A percentile compares a stretch with the other conserved stretches of the same genome.
Evolutionary conservation across 1,284 basidiomycete species (phyloP).

Genomic region (Pholiota adiposa): DNA sequence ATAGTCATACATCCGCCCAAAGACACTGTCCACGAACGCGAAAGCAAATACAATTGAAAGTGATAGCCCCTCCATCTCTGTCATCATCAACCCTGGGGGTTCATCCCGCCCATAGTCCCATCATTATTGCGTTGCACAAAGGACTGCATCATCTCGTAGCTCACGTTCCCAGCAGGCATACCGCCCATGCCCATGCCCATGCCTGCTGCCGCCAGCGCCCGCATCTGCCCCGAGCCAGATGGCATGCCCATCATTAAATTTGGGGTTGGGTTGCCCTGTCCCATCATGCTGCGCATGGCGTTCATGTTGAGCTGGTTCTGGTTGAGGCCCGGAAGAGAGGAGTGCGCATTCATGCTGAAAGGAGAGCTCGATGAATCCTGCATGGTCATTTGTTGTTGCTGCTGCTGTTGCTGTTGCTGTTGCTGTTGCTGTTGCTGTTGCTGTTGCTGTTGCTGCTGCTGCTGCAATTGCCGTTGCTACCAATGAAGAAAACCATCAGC

Average conservation of each 20-base stretch:
- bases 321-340: neutral
- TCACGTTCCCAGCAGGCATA: slow-evolving; percentile 33
- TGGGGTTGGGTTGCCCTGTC: neutral
- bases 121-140: slow-evolving; percentile 62
- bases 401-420: slow-evolving; percentile 16
- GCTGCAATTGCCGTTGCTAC: neutral
- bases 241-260: slow-evolving; percentile 15
- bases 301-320: slow-evolving; percentile 12
- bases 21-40: neutral
- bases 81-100: slow-evolving; percentile 9
- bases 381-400: slow-evolving; percentile 11
- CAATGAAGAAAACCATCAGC: neutral
- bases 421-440: slow-evolving; percentile 27
- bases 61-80: neutral
- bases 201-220: neutral
- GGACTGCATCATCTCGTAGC: slow-evolving; percentile 62
- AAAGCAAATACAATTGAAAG: neutral
- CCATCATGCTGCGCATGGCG: slow-evolving; percentile 1
- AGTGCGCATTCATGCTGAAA: slow-evolving; percentile 2
- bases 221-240: neutral
- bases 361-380: slow-evolving; percentile 26
- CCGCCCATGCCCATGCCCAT: neutral
- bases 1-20: neutral
- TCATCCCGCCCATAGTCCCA: slow-evolving; percentile 22
- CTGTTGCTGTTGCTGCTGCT: too few relatives aligned